Percentiles rank a stretch among this genome's conserved stretches.
Evolutionary conservation across 106 monocot species (phyloP).

Genomic region (Acorus calamus): DNA sequence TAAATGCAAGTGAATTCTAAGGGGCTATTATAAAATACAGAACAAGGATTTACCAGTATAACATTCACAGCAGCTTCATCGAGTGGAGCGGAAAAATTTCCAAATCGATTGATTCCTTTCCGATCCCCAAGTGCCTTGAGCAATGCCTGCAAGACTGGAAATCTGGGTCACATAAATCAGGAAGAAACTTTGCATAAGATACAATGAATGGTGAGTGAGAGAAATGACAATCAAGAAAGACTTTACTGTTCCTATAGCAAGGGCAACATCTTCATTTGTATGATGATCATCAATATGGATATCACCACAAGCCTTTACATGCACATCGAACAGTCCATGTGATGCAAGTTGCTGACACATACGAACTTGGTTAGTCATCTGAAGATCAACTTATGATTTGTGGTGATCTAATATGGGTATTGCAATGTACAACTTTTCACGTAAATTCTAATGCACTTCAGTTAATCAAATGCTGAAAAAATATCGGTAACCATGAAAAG

Average conservation of each 20-base stretch:
- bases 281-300: conserved; percentile 97
- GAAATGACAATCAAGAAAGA: neutral
- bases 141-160: conserved; percentile 37
- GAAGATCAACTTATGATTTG: neutral
- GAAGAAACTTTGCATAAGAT: too few species aligned
- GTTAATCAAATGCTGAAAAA: too few species aligned
- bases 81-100: conserved; percentile 85
- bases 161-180: too few species aligned
- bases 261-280: conserved; percentile 95
- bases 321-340: conserved; percentile 83
- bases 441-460: too few species aligned
- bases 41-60: conserved; percentile 48
- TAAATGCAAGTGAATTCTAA: neutral
- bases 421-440: too few species aligned
- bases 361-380: neutral
- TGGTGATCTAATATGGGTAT: too few species aligned
- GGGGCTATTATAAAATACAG: neutral
- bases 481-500: too few species aligned
- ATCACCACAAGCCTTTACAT: conserved; percentile 78
- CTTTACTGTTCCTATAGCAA: conserved; percentile 89
- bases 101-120: conserved; percentile 91
- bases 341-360: conserved; percentile 78
- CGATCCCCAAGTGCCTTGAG: conserved; percentile 92
- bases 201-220: too few species aligned
- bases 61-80: conserved; percentile 95